These are phyloP conservation scores for Pseudopithomyces maydicus DNA, from an alignment of 2,329 filamentous ascomycete genomes.

Conservation along the genomic window DNA sequence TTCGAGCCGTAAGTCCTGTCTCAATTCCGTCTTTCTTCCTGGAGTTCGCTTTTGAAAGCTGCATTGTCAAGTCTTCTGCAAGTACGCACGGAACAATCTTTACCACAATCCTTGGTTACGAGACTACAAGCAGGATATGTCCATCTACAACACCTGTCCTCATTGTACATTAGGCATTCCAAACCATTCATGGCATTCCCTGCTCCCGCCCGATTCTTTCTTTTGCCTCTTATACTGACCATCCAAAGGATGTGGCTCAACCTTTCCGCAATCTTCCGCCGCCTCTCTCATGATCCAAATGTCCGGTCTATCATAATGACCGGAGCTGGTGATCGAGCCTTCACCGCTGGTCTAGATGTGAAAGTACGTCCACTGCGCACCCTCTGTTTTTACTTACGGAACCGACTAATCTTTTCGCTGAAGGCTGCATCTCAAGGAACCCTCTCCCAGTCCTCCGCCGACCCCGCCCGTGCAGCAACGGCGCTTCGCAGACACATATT, in stretches of 20 bases:
- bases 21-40: not conserved
- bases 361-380: constrained; percentile 21
- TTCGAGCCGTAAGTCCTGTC: constrained; percentile 61
- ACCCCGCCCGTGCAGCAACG: constrained; percentile 55
- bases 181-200: not conserved
- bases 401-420: not conserved
- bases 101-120: too few relatives aligned
- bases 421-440: constrained; percentile 65
- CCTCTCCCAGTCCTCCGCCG: constrained; percentile 46
- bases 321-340: constrained; percentile 80
- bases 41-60: not conserved
- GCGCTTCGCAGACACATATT: constrained; percentile 70
- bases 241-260: constrained; percentile 77
- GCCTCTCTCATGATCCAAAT: constrained; percentile 72
- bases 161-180: not conserved
- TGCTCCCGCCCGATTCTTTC: not conserved
- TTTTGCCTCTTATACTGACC: not conserved
- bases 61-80: not conserved
- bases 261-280: constrained; percentile 72
- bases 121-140: too few relatives aligned
- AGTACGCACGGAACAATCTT: too few relatives aligned
- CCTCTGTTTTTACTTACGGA: not conserved
- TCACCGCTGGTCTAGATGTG: constrained; percentile 86
- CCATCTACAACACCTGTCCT: too few relatives aligned
- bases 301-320: constrained; percentile 80